Evolutionary conservation across 2,329 filamentous ascomycete genomes (phyloP).

Genomic region (Diaporthe velutina): DNA sequence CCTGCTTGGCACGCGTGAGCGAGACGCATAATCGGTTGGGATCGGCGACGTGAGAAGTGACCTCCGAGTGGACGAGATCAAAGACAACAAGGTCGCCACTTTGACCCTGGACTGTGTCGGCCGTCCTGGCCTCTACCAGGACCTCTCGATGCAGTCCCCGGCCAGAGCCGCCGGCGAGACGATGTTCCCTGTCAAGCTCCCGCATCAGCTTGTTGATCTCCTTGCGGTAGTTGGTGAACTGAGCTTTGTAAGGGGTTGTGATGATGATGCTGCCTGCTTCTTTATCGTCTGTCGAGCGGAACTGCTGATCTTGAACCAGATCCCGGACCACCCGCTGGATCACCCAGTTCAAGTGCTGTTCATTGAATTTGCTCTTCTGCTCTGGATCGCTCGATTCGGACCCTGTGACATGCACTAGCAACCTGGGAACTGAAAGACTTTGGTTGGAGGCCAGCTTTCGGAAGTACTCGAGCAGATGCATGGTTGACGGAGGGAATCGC

Average conservation of each 20-base stretch:
- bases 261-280: neutral
- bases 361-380: neutral
- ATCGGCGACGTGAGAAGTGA: neutral
- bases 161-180: neutral
- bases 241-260: neutral
- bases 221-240: neutral
- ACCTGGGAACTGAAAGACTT: neutral
- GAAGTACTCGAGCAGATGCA: neutral
- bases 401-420: neutral
- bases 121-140: neutral
- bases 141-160: neutral
- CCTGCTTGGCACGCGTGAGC: neutral
- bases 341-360: neutral
- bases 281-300: neutral
- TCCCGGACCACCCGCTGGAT: neutral
- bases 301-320: neutral
- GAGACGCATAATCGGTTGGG: neutral
- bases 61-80: neutral
- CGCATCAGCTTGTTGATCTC: neutral
- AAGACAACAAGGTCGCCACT: neutral
- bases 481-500: neutral
- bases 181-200: neutral
- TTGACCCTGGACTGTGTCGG: neutral
- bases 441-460: neutral
- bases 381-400: rapidly evolving